Evolutionary conservation across 164 flowering plant genomes (phyloP), one percentile per base, ranked within the genome.

Genomic region (Platanus orientalis): DNA sequence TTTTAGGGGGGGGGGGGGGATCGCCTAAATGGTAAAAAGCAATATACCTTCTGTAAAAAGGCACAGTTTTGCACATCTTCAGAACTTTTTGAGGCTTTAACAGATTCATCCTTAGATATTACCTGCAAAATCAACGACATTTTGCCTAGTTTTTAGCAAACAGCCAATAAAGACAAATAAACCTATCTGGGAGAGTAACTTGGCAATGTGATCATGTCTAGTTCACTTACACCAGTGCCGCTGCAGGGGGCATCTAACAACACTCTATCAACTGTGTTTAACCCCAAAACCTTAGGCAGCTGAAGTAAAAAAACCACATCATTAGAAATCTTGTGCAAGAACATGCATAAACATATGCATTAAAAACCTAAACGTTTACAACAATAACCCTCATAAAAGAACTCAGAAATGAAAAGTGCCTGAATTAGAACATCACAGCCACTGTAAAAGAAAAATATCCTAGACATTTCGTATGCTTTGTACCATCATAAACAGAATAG

Each of bases 161-260:
- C 26, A 40, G 40, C 0, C 17, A 62, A 65, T 20, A 14, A 30
- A 56, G 54, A 28, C n/a, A 60, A 26, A 28, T 19, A 45, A 40
- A 23, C 1, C 21, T 45, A 5, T 10, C 4, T 27, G 20, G 7
- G 21, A 54, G 56, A 63, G 27, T 2, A 28, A 39, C 13, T 25
- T 16, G 23, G 21, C 4, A 28, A 6, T 45, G 6, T 30, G 10
- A 59, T 34, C 0, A 52, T 58, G 28, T 12, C n/a, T 2, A 66
- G 30, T 36, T 58, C 6, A 45, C 89, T 77, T 76, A 94, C 99
- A 77, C 99, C 99, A 63, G 97, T 91, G 21, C 99, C 99, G 69
- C 97, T 95, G 80, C 99, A 95, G 51, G 99, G 99, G 16, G 99
- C 99, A 88, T 95, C 99, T 73, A 95, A 65, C 78, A 95, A 69